Conservation (phyloP, 352 stramenopile genomes). For the Thalassiosira livingstoniorum region DNA sequence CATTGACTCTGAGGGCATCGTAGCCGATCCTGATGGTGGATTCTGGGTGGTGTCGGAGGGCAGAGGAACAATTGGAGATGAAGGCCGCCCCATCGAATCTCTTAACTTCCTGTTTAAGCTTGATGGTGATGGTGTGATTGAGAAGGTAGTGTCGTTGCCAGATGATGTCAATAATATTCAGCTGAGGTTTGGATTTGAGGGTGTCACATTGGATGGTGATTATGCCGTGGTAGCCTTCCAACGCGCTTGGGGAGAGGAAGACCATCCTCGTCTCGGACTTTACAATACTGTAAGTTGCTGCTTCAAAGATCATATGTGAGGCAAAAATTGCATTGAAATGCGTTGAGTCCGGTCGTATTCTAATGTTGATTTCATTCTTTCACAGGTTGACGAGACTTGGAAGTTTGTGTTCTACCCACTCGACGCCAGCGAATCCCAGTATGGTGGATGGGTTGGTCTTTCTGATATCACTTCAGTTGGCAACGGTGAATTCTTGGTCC, state of each 20-base stretch:
- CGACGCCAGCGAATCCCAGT: constrained; percentile 61
- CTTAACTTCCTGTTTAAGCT: constrained; percentile 65
- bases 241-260: constrained; percentile 49
- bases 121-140: constrained; percentile 45
- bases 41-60: constrained; percentile 75
- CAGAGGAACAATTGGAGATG: constrained; percentile 58
- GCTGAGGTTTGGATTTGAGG: constrained; percentile 75
- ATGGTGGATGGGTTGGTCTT: constrained; percentile 78
- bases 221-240: constrained; percentile 70
- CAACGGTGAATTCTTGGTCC: constrained; percentile 62
- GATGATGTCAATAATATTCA: constrained; percentile 58
- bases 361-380: too few species aligned
- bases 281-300: constrained; percentile 66
- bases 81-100: too few species aligned
- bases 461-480: constrained; percentile 68
- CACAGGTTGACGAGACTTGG: too few species aligned
- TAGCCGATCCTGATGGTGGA: constrained; percentile 22
- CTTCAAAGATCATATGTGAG: too few species aligned
- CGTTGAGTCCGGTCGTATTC: too few species aligned
- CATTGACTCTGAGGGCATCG: constrained; percentile 75
- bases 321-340: too few species aligned
- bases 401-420: constrained; percentile 73
- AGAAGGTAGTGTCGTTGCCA: constrained; percentile 62
- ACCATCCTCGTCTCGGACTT: constrained; percentile 57
- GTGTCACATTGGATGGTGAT: constrained; percentile 61